Base-by-base conservation (phyloP, 805 yeast genomes). In the Pichia eremophila region DNA sequence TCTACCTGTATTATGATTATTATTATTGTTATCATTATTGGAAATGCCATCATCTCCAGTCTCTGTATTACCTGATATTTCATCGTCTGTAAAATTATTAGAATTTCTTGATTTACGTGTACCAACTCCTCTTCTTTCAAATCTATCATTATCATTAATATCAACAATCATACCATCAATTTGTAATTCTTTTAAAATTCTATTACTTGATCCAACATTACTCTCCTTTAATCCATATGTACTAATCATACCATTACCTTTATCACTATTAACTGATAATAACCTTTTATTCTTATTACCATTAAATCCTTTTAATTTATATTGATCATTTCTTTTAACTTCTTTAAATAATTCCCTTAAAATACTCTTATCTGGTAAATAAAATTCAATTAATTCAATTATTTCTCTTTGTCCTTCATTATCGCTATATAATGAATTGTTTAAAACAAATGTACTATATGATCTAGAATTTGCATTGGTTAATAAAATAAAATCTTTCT, bases 401-500 rank as follows among this genome's bases (percentile, higher is more conserved):
- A 60, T 39, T 39, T 54, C 63, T 28, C 44, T 41, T 44, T 59
- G 63, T 35, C 52, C 40, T 18, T 45, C 52, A 9, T 57, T 41
- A 34, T 55, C 52, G 40, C 48, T 46, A 40, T 51, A 41, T 31
- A 51, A 54, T 15, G 48, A 55, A 56, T 48, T 59, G 49, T 51
- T 57, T 41, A 51, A 27, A 34, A 64, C 59, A 39, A 50, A 52
- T 9, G 52, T 51, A 27, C 57, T 59, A 50, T 57, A 63, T 1
- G 53, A 40, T 32, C 54, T 57, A 12, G 67, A 62, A 39, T 55
- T 55, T 1, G 56, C 51, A 25, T 56, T 56, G 3, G 69, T 62
- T 8, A 65, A 53, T 12, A 55, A 37, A 11, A 43, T 46, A 47
- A 71, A 68, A 43, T 70, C 73, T 9, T 58, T 59, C 9, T 54